Base-by-base conservation (phyloP, 2,329 filamentous ascomycete genomes). In the Nemania abortiva region DNA sequence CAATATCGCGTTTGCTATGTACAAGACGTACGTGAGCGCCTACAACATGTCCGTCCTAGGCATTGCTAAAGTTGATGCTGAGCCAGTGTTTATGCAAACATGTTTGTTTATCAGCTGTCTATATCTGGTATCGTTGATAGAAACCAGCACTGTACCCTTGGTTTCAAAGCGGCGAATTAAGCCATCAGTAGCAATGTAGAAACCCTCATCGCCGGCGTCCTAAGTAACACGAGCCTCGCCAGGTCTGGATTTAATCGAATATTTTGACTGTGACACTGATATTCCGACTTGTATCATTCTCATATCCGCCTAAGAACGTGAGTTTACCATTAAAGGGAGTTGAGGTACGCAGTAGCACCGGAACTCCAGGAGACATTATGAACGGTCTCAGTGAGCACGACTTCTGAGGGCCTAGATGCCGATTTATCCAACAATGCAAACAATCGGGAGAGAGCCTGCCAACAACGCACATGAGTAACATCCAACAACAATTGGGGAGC, bases 141-240 rank as follows among this genome's bases (percentile, higher is more conserved):
- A 79, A 0, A 81, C 84, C 1, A 73, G 79, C 63, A 84, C 61
- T 0, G 79, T 81, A 1, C 83, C 83, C 66, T 80, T 83, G 0
- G 82, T 81, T 7, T 81, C 67, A 69, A 84, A 83, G 0, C 81
- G 34, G 34, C 6, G 34, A 11, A 37, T 27, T 27, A 27, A 27
- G 24, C 5, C 24, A 27, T 27, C 24, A 37, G 83, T 82, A 1
- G 68, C 65, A 22, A 84, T 59, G 64, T 82, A 80, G 60, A 84
- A 82, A 1, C 24, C 24, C 24, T 27, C 24, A 27, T 27, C 5
- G 24, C 24, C 82, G 81, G 1, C 59, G 75, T 79, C 73, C 84
- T 85, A 0, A 27, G 75, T 81, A 0, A 73, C 77, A 4, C 71
- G 70, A 0, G 70, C 71, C 2, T 66, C 68, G 0, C 82, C 82